phyloP scores from a whole-genome alignment of 306 rosid genomes.

The Carpinus viminea region DNA sequence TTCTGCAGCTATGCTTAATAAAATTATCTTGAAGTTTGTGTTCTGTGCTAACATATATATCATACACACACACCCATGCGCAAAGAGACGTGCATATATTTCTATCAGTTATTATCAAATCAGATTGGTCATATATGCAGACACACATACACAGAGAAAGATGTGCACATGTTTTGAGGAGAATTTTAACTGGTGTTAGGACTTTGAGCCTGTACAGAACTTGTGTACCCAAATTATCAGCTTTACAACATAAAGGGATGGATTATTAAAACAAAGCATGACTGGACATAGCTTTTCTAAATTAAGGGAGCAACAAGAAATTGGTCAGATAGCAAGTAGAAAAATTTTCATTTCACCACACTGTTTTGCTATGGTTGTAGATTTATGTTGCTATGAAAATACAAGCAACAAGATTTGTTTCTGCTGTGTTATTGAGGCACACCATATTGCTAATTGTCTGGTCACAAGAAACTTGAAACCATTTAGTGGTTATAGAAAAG shows the following conservation, averaged over 20 bases:
- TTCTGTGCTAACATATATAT: neutral
- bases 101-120: neutral
- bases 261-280: neutral
- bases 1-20: too few species aligned
- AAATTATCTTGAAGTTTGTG: neutral
- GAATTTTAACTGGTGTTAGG: neutral
- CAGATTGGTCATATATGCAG: neutral
- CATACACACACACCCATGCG: neutral
- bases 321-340: neutral
- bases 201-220: neutral
- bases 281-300: neutral
- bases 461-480: neutral
- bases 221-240: neutral
- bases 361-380: neutral
- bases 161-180: neutral
- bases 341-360: neutral
- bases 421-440: neutral
- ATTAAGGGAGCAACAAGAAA: neutral
- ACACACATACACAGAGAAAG: neutral
- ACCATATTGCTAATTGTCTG: neutral
- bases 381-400: neutral
- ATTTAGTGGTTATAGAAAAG: neutral
- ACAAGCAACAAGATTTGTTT: conserved; percentile 3
- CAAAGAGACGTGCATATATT: neutral
- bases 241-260: neutral